Percentiles rank a stretch among this genome's conserved stretches.
These are phyloP conservation scores for Oenanthe javanica DNA, from an alignment of 140 eudicot species.

Conservation along the genomic window DNA sequence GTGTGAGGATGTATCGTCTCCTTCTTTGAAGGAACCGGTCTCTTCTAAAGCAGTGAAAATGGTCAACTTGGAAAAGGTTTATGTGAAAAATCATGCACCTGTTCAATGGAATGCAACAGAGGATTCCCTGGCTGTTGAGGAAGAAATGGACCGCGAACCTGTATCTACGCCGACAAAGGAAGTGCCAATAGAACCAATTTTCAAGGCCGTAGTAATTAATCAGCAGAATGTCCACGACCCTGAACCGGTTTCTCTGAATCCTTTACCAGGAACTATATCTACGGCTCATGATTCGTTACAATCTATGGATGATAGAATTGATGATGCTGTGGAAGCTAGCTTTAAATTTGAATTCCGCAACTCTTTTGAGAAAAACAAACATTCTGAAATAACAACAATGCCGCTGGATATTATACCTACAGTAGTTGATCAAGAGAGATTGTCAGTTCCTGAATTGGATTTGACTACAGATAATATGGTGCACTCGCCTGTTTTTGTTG, in stretches of 20 bases:
- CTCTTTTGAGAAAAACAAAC: constrained; percentile 34
- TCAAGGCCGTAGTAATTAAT: constrained; percentile 15
- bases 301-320: not conserved
- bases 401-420: constrained; percentile 18
- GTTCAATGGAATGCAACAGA: constrained; percentile 9
- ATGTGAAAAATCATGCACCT: constrained; percentile 23
- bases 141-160: constrained; percentile 28
- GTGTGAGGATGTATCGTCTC: constrained; percentile 48
- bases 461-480: constrained; percentile 22
- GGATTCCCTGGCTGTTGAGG: constrained; percentile 26
- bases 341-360: constrained; percentile 33
- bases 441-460: constrained; percentile 26
- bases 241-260: constrained; percentile 29
- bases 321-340: constrained; percentile 24
- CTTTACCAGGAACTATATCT: constrained; percentile 21
- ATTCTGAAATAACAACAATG: constrained; percentile 10
- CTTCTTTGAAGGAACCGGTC: constrained; percentile 26
- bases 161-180: constrained; percentile 29
- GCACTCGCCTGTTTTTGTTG: constrained; percentile 16
- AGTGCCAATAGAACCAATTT: constrained; percentile 25
- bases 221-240: constrained; percentile 18
- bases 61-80: constrained; percentile 15
- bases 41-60: constrained; percentile 23
- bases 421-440: constrained; percentile 21
- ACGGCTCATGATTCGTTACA: constrained; percentile 4